Conservation (phyloP, 2,329 filamentous ascomycete species). For the Sporothrix humicola region DNA sequence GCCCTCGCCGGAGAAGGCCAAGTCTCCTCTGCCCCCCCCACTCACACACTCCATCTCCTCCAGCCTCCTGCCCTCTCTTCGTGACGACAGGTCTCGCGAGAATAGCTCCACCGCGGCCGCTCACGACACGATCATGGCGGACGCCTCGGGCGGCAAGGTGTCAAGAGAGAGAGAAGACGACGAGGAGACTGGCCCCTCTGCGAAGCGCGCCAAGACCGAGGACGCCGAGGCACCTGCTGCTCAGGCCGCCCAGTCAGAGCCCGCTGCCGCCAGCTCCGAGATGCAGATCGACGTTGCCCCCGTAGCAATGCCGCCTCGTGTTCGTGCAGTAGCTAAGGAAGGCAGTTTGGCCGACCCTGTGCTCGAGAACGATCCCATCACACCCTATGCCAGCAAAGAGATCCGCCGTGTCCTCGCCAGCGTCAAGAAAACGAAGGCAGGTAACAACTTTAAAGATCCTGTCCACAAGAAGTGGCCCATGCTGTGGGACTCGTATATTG, state of each 20-base stretch:
- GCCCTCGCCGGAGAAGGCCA: constrained; percentile 27
- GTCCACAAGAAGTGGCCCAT: constrained; percentile 77
- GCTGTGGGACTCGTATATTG: constrained; percentile 74
- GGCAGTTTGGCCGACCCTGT: constrained; percentile 52
- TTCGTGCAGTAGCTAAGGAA: constrained; percentile 45
- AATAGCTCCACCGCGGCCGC: constrained; percentile 42
- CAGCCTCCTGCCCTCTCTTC: constrained; percentile 36
- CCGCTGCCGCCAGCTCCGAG: neutral
- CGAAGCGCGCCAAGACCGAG: constrained; percentile 79
- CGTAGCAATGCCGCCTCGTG: constrained; percentile 40
- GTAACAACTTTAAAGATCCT: constrained; percentile 74
- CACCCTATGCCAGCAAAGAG: constrained; percentile 64
- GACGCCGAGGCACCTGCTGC: constrained; percentile 38
- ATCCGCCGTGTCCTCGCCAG: constrained; percentile 70
- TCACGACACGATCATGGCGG: constrained; percentile 52
- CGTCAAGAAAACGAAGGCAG: constrained; percentile 85
- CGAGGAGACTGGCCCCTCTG: constrained; percentile 65
- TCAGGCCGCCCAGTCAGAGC: neutral
- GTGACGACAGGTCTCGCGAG: constrained; percentile 45
- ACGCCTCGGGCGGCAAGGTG: constrained; percentile 62
- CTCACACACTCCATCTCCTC: constrained; percentile 30
- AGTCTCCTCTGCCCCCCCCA: constrained; percentile 15
- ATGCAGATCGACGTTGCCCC: constrained; percentile 41
- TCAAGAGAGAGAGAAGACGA: constrained; percentile 82
- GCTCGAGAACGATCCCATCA: constrained; percentile 58